Percentiles rank a stretch among this genome's conserved stretches.
Evolutionary conservation across 2,329 filamentous ascomycete species (phyloP).

Genomic region (Colletotrichum musae): DNA sequence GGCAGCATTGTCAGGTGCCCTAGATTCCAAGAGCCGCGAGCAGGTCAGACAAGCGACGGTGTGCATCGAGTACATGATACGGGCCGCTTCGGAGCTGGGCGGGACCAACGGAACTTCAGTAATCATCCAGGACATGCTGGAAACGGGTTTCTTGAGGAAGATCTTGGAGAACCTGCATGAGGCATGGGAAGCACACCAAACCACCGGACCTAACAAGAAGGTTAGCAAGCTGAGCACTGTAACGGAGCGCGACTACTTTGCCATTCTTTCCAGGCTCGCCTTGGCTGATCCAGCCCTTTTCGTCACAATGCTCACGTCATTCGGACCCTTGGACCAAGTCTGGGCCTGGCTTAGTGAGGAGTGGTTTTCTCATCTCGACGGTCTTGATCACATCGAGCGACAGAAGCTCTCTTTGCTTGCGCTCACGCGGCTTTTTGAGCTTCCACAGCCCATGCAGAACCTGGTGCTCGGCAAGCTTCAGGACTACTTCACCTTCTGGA

Average conservation of each 20-base stretch:
- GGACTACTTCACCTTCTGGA: constrained; percentile 83
- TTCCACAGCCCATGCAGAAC: constrained; percentile 69
- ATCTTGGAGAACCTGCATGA: constrained; percentile 78
- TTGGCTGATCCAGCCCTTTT: constrained; percentile 81
- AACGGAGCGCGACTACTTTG: constrained; percentile 88
- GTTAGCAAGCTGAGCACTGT: constrained; percentile 79
- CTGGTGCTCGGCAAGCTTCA: constrained; percentile 76
- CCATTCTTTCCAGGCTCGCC: constrained; percentile 83
- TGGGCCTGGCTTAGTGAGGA: constrained; percentile 73
- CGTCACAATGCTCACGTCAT: constrained; percentile 67
- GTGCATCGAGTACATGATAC: constrained; percentile 76
- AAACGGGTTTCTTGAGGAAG: constrained; percentile 73
- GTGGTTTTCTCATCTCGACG: constrained; percentile 80
- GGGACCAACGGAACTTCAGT: constrained; percentile 72
- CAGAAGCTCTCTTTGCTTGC: constrained; percentile 82
- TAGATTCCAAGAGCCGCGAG: constrained; percentile 70
- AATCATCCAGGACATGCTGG: constrained; percentile 76
- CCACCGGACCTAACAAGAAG: constrained; percentile 83
- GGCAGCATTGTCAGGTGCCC: constrained; percentile 63
- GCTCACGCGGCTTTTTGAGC: constrained; percentile 79
- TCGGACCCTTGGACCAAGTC: constrained; percentile 63
- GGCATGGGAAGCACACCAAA: constrained; percentile 82
- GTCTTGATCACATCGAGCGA: constrained; percentile 74
- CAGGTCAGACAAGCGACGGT: constrained; percentile 70
- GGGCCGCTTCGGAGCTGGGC: constrained; percentile 73